Base-by-base conservation (phyloP, 306 rosid genomes). In the Phaseolus lunatus region DNA sequence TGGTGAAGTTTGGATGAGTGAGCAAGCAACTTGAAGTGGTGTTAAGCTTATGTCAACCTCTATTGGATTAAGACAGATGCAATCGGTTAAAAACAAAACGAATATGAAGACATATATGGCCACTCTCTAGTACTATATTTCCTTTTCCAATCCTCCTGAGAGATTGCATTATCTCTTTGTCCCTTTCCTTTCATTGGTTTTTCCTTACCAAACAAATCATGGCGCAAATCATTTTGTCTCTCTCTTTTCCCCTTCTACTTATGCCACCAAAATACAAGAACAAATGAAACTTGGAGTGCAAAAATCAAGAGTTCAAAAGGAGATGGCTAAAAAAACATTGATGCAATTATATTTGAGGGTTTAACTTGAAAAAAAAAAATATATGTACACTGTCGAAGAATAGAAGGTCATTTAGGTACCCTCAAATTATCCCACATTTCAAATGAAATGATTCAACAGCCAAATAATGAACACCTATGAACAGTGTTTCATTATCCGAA, bases 61-160 rank as follows among this genome's bases (percentile, higher is more conserved):
- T 27, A 1, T 33, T 63, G 69, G 69, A 63, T 8, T 33, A 33
- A 63, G 24, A 64, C 49, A 37, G 2, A 26, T 64, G 70, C 70
- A 37, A 37, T 64, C n/a, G 70, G 29, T 64, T 64, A 27, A 35
- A 18, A 64, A 37, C 70, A 64, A 64, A 64, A 37, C 16, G 26
- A 37, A 18, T 43, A 43, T 18, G 70, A 64, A 64, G 27, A 64
- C 27, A 64, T 37, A 64, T 63, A 64, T 37, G 49, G 29, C n/a
- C 70, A 64, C 47, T 64, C 70, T 64, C 26, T 63, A 18, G 70
- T 64, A 64, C 49, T 37, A 10, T 64, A 10, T 64, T 64, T 64
- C 49, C 70, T 2, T 64, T 64, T 64, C 27, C 70, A 9, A 37
- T n/a, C 47, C 22, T 33, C 47, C 47, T 57, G 10, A 64, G 49